Base-by-base conservation (phyloP, 2,329 filamentous ascomycete species). In the Colletotrichum abscissum region DNA sequence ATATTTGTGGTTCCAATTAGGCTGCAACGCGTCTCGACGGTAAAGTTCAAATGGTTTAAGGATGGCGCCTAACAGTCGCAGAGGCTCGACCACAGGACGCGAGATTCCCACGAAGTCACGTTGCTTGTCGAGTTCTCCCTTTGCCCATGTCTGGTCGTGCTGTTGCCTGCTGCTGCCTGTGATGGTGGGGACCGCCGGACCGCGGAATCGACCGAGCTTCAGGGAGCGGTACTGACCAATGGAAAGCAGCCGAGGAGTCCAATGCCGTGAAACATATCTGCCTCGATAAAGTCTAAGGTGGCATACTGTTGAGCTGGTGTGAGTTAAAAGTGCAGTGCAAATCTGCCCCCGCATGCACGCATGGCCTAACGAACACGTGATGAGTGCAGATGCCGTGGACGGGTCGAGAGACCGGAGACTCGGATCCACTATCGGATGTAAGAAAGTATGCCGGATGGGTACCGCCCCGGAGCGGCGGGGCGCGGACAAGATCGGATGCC, bases 101-200 rank as follows among this genome's bases (percentile, higher is more conserved):
- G 64, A 67, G 38, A 26, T 5, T n/a, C 11, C 9, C 64, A 30
- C 64, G 64, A 28, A 11, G 24, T 67, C 64, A 67, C 64, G 64
- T 59, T 11, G 12, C 38, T 42, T 7, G 38, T 5, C 30, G 9
- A 28, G 19, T 8, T n/a, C 46, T 22, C 28, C 8, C 22, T n/a
- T 54, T 11, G 38, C 26, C 38, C 24, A 19, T 26, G 19, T 4
- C 9, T 12, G 19, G 26, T 3, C 16, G 42, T 26, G 38, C 11
- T 14, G 60, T 33, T 63, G 60, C 60, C 60, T 63, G 26, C 60
- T 33, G 60, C 28, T 63, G 60, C 42, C 60, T 54, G 24, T 42
- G 14, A 49, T 22, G 19, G 42, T 49, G 42, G 19, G 38, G 16
- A 49, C 42, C 7, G 19, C 19, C 8, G 42, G 42, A 0, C 42